Base-by-base conservation (phyloP, 2,329 filamentous ascomycete genomes). In the Talaromyces sp. region DNA sequence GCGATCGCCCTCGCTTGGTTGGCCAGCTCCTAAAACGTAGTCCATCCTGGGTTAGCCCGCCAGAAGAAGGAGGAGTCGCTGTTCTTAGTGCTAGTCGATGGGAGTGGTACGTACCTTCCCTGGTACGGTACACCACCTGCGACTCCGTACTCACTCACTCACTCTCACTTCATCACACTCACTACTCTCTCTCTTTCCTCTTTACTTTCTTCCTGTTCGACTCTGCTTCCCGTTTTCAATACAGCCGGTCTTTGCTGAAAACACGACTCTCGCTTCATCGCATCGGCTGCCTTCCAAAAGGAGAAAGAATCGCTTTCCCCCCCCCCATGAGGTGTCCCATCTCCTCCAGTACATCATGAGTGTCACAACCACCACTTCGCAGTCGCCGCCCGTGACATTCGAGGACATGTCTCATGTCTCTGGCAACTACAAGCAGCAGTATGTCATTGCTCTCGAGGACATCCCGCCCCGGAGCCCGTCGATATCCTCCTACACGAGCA, bases 331-430 rank as follows among this genome's bases (percentile, higher is more conserved):
- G 25, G 44, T 47, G 44, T 47, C 44, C 44, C 44, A 25, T 47
- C 44, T 25, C 25, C 44, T 47, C 15, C 2, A 22, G 11, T 30
- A 67, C 70, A 72, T 60, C 47, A 78, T 78, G 76, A 77, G 71
- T 65, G 72, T 75, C 60, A 70, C 77, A 61, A 73, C 73, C 63
- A 73, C 73, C 63, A 74, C 72, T 72, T 71, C 73, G 30, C 71
- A 74, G 61, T 69, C 63, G 65, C 65, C 70, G 66, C 68, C 67
- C 68, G 70, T 71, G 67, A 65, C 73, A 42, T 74, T 71, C 62
- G 65, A 65, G 33, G 62, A 68, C 13, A 68, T 69, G 44, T 63
- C 68, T 39, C 67, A 68, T 49, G 63, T 61, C 47, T 60, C 63
- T 9, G 64, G 68, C 64, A 67, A 66, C 58, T 74, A 70, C 66